Evolutionary conservation across 75 land plant genomes (phyloP), one percentile per base, ranked within the genome.

Genomic region (Larix kaempferi): DNA sequence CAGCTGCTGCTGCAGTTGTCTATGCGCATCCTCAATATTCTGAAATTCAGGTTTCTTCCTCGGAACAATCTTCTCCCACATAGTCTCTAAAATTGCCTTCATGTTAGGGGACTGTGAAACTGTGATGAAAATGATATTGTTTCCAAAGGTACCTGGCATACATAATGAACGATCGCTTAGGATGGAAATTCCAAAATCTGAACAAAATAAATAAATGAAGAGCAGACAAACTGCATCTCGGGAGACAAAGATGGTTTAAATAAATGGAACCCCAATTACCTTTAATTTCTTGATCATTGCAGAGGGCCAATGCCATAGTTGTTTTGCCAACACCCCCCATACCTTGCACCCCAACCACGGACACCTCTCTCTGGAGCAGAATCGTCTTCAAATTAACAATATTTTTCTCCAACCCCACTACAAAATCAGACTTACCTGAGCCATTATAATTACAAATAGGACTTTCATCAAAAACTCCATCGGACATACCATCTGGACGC

Each of bases 41-140:
- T 65, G 69, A 65, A 65, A 65, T 17, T 33, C 69, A 4, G 69
- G 69, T 29, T 16, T 65, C 69, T 65, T 15, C 19, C 29, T 65
- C 16, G 3, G 37, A 26, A 65, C 27, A 65, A 65, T 3, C 15
- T 33, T 33, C 17, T 65, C 69, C 39, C 69, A 65, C 69, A 65
- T 65, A 35, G 69, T 33, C 65, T 62, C 65, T 62, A 62, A 26
- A 62, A 62, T 62, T 62, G 4, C 65, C 29, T 62, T 62, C 33
- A 62, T 14, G 27, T 62, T 62, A 25, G 65, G 65, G 65, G 65
- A 62, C 2, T 26, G 33, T 26, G 65, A 62, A 6, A 62, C 65
- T 0, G 15, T 26, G 33, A 62, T 26, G 15, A 62, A 62, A 62
- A 26, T 7, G 12, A 62, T 27, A 62, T 62, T 26, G 10, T 49